phyloP scores from a whole-genome alignment of 2,329 filamentous ascomycete species.

The Pestalotiopsis sp. region DNA sequence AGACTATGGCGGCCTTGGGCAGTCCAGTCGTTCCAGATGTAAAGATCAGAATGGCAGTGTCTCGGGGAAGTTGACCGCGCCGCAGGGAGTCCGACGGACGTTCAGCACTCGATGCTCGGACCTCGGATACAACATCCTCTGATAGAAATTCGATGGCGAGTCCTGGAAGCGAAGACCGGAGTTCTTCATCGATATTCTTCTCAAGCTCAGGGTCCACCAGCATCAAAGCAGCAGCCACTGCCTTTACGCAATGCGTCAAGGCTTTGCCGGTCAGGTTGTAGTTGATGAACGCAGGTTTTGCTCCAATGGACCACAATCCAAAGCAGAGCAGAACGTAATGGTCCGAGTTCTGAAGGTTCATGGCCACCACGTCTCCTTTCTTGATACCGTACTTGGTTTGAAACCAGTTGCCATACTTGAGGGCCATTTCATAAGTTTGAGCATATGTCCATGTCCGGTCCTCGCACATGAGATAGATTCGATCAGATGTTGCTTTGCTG shows the following conservation, averaged over 20 bases:
- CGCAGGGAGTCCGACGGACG: constrained; percentile 63
- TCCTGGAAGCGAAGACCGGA: constrained; percentile 50
- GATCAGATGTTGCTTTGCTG: constrained; percentile 51
- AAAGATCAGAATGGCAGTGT: constrained; percentile 77
- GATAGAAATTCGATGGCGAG: constrained; percentile 67
- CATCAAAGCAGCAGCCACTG: constrained; percentile 67
- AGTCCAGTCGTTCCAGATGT: constrained; percentile 86
- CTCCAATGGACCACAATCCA: constrained; percentile 82
- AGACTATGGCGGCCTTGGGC: constrained; percentile 77
- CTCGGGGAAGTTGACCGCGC: constrained; percentile 49
- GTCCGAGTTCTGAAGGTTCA: constrained; percentile 83
- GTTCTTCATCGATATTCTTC: constrained; percentile 59
- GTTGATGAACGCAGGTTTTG: constrained; percentile 84
- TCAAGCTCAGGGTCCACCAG: constrained; percentile 68
- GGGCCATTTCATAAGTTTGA: constrained; percentile 70
- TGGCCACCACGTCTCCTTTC: constrained; percentile 75
- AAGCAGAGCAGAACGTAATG: constrained; percentile 76
- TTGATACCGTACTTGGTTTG: constrained; percentile 65
- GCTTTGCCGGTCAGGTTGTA: constrained; percentile 77
- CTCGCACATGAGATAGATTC: constrained; percentile 68
- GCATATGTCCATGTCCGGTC: constrained; percentile 73
- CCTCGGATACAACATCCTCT: constrained; percentile 57
- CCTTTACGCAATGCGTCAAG: constrained; percentile 73
- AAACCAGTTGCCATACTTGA: constrained; percentile 79
- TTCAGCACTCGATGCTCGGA: constrained; percentile 51